phyloP scores from a whole-genome alignment of 1,284 basidiomycete species.

The Phellopilus nigrolimitatus region DNA sequence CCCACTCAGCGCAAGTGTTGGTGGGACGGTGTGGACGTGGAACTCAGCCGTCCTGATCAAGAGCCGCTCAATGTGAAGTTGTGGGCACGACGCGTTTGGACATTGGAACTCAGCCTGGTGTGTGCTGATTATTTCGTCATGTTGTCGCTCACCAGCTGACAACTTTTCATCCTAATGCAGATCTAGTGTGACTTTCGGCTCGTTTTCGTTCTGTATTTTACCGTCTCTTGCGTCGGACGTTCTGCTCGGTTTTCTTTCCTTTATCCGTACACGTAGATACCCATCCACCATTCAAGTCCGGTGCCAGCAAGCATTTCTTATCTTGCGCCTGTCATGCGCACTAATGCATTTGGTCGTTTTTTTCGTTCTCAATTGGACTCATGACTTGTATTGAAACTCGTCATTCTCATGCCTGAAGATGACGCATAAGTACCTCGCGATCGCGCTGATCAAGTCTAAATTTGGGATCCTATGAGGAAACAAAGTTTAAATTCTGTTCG shows the following conservation, averaged over 20 bases:
- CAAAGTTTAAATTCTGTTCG: too few relatives aligned
- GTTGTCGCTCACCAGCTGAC: background rate
- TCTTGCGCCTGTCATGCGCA: background rate
- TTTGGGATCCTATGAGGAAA: too few relatives aligned
- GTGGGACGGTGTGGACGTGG: conserved; percentile 98
- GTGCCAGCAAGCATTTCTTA: background rate
- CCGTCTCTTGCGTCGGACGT: background rate
- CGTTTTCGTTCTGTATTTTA: background rate
- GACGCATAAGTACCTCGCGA: too few relatives aligned
- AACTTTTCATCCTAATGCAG: background rate
- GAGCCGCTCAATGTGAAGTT: conserved; percentile 68
- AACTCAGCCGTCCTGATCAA: conserved; percentile 56
- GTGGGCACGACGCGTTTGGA: conserved; percentile 99
- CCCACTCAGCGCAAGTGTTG: conserved; percentile 87
- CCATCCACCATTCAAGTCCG: background rate
- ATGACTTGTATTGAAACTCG: background rate
- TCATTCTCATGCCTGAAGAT: background rate
- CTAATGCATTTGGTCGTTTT: background rate
- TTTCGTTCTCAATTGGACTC: background rate
- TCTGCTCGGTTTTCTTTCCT: background rate
- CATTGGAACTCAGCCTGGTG: conserved; percentile 91
- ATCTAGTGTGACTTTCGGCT: background rate
- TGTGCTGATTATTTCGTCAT: conserved; percentile 31
- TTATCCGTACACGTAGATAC: conserved; percentile 5
- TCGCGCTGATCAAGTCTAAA: too few relatives aligned